phyloP scores from a whole-genome alignment of 495 filamentous ascomycete species.

The Pseudotulostoma volvatum region DNA sequence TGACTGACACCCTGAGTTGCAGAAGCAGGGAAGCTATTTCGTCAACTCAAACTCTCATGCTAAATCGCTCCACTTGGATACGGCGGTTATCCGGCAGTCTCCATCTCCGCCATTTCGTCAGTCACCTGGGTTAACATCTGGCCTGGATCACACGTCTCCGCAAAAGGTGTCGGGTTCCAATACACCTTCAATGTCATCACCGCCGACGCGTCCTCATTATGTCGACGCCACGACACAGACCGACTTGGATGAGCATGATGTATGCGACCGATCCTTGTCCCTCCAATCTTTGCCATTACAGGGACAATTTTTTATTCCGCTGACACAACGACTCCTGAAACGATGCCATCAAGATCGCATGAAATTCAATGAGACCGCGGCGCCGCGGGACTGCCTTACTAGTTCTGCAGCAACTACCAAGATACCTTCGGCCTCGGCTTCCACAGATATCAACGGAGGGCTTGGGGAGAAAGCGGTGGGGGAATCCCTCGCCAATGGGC shows the following conservation, averaged over 20 bases:
- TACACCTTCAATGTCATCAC: constrained; percentile 13
- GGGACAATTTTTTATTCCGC: constrained; percentile 18
- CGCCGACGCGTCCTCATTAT: constrained; percentile 19
- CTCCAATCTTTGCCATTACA: constrained; percentile 4
- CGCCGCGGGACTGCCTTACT: constrained; percentile 1
- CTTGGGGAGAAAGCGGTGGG: too few relatives aligned
- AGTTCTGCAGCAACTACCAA: background rate
- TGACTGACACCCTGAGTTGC: too few relatives aligned
- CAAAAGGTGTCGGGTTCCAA: constrained; percentile 19
- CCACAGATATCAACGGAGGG: background rate
- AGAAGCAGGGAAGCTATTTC: background rate
- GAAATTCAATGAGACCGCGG: constrained; percentile 14
- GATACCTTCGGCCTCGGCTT: background rate
- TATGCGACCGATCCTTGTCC: constrained; percentile 7
- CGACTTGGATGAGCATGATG: constrained; percentile 21
- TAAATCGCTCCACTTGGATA: constrained; percentile 12
- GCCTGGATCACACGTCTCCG: constrained; percentile 6
- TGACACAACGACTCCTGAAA: constrained; percentile 27
- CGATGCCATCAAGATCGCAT: constrained; percentile 29
- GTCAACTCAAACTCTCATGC: background rate
- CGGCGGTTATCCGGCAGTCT: background rate
- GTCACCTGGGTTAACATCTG: background rate
- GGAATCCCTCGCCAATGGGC: constrained; percentile 5
- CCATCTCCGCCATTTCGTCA: background rate
- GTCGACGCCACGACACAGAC: constrained; percentile 32